phyloP scores from a whole-genome alignment of 495 filamentous ascomycete genomes.

The Emericellopsis terricola region DNA sequence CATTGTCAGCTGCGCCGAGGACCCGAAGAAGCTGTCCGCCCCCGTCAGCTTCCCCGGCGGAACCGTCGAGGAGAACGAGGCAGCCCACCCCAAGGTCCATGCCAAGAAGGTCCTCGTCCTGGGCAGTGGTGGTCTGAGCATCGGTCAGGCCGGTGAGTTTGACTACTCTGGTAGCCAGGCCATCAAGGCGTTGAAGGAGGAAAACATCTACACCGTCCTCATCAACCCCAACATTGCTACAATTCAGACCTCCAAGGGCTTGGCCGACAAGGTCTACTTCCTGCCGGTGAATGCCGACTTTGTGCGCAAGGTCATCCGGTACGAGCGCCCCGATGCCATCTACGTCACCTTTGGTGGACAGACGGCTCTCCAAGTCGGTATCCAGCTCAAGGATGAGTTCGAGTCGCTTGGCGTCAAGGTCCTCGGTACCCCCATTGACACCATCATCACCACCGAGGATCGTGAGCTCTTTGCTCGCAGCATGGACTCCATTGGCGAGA shows the following conservation, averaged over 20 bases:
- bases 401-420: slow-evolving; percentile 79
- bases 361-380: slow-evolving; percentile 86
- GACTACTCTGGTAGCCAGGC: slow-evolving; percentile 94
- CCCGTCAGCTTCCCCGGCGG: slow-evolving; percentile 80
- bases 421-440: slow-evolving; percentile 89
- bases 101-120: slow-evolving; percentile 92
- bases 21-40: slow-evolving; percentile 40
- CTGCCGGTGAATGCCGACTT: slow-evolving; percentile 94
- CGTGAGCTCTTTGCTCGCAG: slow-evolving; percentile 91
- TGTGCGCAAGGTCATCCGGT: slow-evolving; percentile 86
- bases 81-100: slow-evolving; percentile 52
- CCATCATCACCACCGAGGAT: slow-evolving; percentile 96
- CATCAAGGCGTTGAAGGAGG: slow-evolving; percentile 92
- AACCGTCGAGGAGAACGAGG: slow-evolving; percentile 54
- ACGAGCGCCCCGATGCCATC: slow-evolving; percentile 86
- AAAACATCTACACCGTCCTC: slow-evolving; percentile 80
- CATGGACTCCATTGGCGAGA: slow-evolving; percentile 97
- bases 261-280: slow-evolving; percentile 97
- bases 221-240: slow-evolving; percentile 99
- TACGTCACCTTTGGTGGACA: slow-evolving; percentile 94
- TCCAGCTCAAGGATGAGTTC: slow-evolving; percentile 92
- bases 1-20: slow-evolving; percentile 44
- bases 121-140: slow-evolving; percentile 83
- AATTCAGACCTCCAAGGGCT: slow-evolving; percentile 93
- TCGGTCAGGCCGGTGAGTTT: slow-evolving; percentile 94